Conservation (phyloP, 345 rosid species). For the Linum usitatissimum region DNA sequence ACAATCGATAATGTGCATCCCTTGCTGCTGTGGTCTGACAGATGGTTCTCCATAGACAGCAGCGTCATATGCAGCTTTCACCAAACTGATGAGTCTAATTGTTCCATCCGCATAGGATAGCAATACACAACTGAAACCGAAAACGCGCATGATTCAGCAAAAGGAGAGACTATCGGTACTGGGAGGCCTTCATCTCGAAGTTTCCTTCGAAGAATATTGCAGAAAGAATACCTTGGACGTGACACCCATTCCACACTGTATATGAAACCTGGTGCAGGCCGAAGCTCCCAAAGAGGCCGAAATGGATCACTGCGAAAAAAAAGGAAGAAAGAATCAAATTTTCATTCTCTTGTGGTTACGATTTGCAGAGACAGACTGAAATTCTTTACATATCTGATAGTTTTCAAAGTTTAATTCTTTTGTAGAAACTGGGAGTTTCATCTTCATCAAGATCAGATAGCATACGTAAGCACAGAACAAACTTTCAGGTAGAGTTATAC, state of each 20-base stretch:
- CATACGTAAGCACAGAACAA: background rate
- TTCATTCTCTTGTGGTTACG: no score
- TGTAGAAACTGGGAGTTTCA: no score
- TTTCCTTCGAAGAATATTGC: background rate
- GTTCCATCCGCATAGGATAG: constrained; percentile 73
- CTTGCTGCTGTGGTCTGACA: constrained; percentile 53
- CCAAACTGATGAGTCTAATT: constrained; percentile 59
- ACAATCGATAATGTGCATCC: constrained; percentile 47
- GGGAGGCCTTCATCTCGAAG: background rate
- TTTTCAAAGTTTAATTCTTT: no score
- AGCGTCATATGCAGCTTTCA: constrained; percentile 62
- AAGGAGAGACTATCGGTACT: constrained; percentile 9
- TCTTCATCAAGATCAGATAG: background rate
- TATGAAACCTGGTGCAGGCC: constrained; percentile 50
- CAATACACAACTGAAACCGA: constrained; percentile 45
- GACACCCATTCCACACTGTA: constrained; percentile 67
- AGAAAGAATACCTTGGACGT: constrained; percentile 50
- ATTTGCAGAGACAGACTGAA: no score
- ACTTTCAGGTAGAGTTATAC: background rate
- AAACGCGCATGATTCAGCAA: constrained; percentile 6
- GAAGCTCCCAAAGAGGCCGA: constrained; percentile 74
- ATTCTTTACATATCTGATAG: no score
- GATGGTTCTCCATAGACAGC: constrained; percentile 60
- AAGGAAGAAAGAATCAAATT: constrained; percentile 3
- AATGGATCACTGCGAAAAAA: constrained; percentile 66